phyloP scores from a whole-genome alignment of 805 yeast species.

The Zygotorulaspora florentina region DNA sequence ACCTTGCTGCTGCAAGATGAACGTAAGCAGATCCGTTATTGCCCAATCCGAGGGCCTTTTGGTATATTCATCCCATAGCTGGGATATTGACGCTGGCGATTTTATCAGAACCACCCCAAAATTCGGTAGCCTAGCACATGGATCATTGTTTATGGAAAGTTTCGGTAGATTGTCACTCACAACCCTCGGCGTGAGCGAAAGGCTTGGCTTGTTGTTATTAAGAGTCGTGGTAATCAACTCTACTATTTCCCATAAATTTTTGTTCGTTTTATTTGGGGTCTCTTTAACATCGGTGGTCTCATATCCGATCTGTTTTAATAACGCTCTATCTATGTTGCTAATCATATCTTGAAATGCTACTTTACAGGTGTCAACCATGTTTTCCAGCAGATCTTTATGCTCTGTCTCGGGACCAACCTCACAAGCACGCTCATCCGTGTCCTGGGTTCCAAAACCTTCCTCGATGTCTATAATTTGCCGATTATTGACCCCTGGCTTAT shows the following conservation, averaged over 20 bases:
- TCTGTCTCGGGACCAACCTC: neutral
- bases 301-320: neutral
- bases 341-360: constrained; percentile 16
- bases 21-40: constrained; percentile 22
- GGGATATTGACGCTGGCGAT: constrained; percentile 28
- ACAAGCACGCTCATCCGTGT: constrained; percentile 2
- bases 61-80: constrained; percentile 32
- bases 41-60: constrained; percentile 28
- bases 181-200: neutral
- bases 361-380: constrained; percentile 16
- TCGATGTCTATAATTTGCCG: neutral
- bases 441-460: neutral
- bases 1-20: constrained; percentile 18
- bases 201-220: neutral
- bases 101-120: constrained; percentile 29
- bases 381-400: constrained; percentile 8
- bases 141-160: constrained; percentile 14
- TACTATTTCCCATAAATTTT: neutral
- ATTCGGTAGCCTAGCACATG: constrained; percentile 24
- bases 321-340: constrained; percentile 16
- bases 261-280: neutral
- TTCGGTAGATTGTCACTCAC: neutral
- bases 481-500: constrained; percentile 5
- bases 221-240: neutral
- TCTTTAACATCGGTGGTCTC: neutral